A percentile compares a stretch with the other conserved stretches of the same genome.
Conservation (phyloP, 768 basidiomycete species). For the Rhizopogon salebrosus region DNA sequence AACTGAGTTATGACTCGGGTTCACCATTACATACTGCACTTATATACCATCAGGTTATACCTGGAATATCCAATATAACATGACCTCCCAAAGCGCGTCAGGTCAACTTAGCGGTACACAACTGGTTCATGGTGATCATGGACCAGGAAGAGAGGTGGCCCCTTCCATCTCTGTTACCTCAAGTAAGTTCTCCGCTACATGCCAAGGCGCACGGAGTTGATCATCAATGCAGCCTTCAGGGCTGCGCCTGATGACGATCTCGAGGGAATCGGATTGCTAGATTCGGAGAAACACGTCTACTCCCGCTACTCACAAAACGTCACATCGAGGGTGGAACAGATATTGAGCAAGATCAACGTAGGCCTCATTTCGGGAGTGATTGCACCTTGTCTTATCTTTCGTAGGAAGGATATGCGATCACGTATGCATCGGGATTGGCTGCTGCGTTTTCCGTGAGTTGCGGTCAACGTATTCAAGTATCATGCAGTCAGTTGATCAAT, state of each 20-base stretch:
- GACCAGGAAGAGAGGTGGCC: conserved; percentile 42
- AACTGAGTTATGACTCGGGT: neutral
- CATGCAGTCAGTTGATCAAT: neutral
- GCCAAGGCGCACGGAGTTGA: neutral
- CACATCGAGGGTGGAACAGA: conserved; percentile 62
- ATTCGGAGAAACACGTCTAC: conserved; percentile 64
- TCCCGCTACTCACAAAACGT: conserved; percentile 67
- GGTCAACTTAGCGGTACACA: conserved; percentile 34
- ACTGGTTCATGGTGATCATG: conserved; percentile 44
- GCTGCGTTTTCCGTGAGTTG: conserved; percentile 63
- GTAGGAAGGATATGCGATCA: conserved; percentile 70
- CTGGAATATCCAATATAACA: conserved; percentile 2
- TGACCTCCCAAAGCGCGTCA: conserved; percentile 18
- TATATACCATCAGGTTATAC: neutral
- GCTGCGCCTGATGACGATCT: conserved; percentile 25
- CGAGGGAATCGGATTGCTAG: conserved; percentile 31
- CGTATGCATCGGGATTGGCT: conserved; percentile 75
- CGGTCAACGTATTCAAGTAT: neutral
- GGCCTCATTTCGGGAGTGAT: neutral
- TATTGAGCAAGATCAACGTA: conserved; percentile 69
- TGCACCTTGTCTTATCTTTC: conserved; percentile 2
- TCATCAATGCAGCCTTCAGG: conserved; percentile 46
- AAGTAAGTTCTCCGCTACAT: conserved; percentile 39
- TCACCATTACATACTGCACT: neutral
- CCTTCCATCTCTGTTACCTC: conserved; percentile 76